Conservation (phyloP, 2,329 filamentous ascomycete genomes). For the Curvularia spicifera region DNA sequence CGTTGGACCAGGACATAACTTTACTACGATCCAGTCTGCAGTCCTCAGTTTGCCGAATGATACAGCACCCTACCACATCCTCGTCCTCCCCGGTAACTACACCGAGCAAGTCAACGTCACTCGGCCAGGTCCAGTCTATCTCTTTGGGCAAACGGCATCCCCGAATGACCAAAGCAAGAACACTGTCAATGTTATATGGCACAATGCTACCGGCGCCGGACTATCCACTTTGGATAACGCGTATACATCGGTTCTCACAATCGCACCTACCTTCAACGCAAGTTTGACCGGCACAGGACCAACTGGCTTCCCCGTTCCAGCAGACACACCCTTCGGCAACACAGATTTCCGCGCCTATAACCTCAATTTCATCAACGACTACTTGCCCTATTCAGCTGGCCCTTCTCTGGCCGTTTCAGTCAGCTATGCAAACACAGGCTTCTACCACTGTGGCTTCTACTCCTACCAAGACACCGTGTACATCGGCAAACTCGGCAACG, state of each 20-base stretch:
- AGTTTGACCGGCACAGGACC: constrained; percentile 67
- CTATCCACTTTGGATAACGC: constrained; percentile 63
- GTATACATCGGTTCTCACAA: constrained; percentile 66
- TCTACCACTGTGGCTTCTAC: constrained; percentile 71
- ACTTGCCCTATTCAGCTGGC: constrained; percentile 59
- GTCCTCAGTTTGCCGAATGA: constrained; percentile 56
- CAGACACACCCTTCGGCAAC: constrained; percentile 68
- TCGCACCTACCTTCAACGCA: constrained; percentile 68
- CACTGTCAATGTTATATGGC: constrained; percentile 65
- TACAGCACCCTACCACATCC: constrained; percentile 59
- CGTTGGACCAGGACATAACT: constrained; percentile 34
- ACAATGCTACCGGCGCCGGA: constrained; percentile 59
- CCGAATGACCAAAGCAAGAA: constrained; percentile 58
- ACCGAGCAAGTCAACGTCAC: constrained; percentile 71
- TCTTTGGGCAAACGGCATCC: constrained; percentile 64
- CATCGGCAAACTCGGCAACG: constrained; percentile 69
- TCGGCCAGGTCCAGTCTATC: constrained; percentile 64
- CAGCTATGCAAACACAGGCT: constrained; percentile 68
- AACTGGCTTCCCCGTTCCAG: constrained; percentile 66
- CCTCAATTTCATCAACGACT: constrained; percentile 69
- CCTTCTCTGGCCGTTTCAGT: constrained; percentile 67
- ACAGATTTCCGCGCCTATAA: constrained; percentile 70
- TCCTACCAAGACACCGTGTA: constrained; percentile 75
- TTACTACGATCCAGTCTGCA: constrained; percentile 56
- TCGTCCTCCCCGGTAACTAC: constrained; percentile 67